Evolutionary conservation across 129 eudicot species (phyloP).

Genomic region (Lactuca sativa): DNA sequence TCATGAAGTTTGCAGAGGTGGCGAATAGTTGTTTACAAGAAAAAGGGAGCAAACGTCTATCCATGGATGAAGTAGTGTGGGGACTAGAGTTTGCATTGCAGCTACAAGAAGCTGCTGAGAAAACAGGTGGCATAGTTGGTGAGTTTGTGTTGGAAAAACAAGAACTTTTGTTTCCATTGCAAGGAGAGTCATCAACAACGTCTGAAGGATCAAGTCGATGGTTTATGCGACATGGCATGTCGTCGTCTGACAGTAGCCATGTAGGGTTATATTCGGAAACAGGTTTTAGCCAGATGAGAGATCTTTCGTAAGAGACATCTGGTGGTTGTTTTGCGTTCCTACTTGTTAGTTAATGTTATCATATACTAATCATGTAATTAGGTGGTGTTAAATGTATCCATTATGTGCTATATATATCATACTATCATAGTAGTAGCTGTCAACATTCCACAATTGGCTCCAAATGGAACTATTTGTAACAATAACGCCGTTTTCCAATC

Average conservation of each 20-base stretch:
- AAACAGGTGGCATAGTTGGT: neutral
- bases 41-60: slow-evolving; percentile 21
- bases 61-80: slow-evolving; percentile 37
- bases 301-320: neutral
- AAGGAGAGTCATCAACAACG: slow-evolving; percentile 20
- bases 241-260: slow-evolving; percentile 12
- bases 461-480: too few species aligned
- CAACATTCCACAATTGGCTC: too few species aligned
- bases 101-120: slow-evolving; percentile 30
- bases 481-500: too few species aligned
- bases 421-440: too few species aligned
- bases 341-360: too few species aligned
- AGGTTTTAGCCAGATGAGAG: slow-evolving; percentile 11
- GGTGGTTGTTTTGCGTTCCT: neutral
- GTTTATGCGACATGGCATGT: slow-evolving; percentile 11
- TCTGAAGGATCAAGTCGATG: slow-evolving; percentile 19
- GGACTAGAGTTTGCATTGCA: slow-evolving; percentile 32
- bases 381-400: too few species aligned
- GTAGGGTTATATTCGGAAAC: slow-evolving; percentile 32
- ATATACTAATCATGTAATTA: too few species aligned
- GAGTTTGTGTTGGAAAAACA: neutral
- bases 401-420: too few species aligned
- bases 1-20: slow-evolving; percentile 36
- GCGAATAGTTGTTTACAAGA: slow-evolving; percentile 32
- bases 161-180: slow-evolving; percentile 16